Percentiles rank a stretch among this genome's conserved stretches.
phyloP scores from a whole-genome alignment of 1,284 basidiomycete genomes.

The Caloboletus inedulis region DNA sequence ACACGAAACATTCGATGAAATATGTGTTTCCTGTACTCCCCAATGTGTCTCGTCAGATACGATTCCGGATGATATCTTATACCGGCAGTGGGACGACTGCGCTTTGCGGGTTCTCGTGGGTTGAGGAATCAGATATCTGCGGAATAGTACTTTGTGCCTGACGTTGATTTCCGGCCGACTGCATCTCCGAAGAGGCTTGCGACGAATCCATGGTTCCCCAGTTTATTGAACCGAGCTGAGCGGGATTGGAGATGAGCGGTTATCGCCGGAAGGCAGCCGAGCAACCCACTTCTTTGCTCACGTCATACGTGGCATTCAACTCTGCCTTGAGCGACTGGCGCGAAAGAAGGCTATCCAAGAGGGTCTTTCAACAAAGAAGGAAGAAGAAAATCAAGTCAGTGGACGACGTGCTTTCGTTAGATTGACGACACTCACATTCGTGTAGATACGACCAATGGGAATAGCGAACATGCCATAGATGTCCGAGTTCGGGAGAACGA shows the following conservation, averaged over 20 bases:
- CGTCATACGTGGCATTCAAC: constrained; percentile 1
- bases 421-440: constrained; percentile 24
- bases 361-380: constrained; percentile 6
- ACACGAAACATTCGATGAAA: background rate
- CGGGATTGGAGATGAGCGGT: background rate
- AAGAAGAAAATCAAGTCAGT: background rate
- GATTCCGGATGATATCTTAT: background rate
- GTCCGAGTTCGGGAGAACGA: constrained; percentile 24
- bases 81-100: background rate
- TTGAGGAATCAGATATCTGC: background rate
- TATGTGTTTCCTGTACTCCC: too few relatives aligned
- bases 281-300: background rate
- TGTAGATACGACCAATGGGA: constrained; percentile 34
- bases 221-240: background rate
- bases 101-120: background rate
- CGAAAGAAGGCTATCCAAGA: constrained; percentile 17
- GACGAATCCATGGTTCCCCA: background rate
- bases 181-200: background rate
- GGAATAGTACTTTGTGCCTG: background rate
- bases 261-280: background rate
- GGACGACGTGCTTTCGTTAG: background rate
- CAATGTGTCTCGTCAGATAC: background rate
- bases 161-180: background rate
- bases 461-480: constrained; percentile 33
- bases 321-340: constrained; percentile 11